Percentiles rank a stretch among this genome's conserved stretches.
These are phyloP conservation scores for Chenopodium quinoa DNA, from an alignment of 148 eudicot species.

Conservation along the genomic window DNA sequence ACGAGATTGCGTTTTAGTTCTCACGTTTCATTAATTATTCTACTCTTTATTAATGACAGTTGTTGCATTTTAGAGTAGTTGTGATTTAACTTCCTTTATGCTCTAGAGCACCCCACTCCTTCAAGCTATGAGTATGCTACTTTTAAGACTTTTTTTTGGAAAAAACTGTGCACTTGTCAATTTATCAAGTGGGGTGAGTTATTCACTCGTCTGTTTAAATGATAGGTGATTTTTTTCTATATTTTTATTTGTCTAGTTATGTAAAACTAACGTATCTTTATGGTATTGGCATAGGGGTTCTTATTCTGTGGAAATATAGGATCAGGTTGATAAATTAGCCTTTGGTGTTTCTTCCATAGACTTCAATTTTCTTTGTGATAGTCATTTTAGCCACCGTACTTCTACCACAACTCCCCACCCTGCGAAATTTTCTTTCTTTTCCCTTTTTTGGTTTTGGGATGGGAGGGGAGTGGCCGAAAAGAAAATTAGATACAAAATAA, in stretches of 20 bases:
- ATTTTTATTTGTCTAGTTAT: not conserved
- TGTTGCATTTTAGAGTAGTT: not conserved
- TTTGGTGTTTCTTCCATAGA: not conserved
- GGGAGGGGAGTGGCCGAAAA: not conserved
- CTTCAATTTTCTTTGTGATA: not conserved
- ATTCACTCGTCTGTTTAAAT: not conserved
- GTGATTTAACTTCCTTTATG: not conserved
- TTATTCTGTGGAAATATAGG: not conserved
- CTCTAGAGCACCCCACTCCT: not conserved
- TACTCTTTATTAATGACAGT: not conserved
- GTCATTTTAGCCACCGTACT: not conserved
- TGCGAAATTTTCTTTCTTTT: too few relatives aligned
- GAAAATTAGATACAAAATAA: not conserved
- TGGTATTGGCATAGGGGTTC: not conserved
- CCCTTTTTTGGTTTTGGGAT: not conserved
- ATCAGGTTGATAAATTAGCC: too few relatives aligned
- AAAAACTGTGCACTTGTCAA: not conserved
- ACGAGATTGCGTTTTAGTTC: not conserved
- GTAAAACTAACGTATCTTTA: not conserved
- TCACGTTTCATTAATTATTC: not conserved
- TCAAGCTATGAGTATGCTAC: not conserved
- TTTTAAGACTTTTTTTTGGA: not conserved
- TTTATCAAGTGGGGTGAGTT: not conserved
- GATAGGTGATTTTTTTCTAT: not conserved
- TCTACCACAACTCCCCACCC: not conserved